Evolutionary conservation across 345 rosid genomes (phyloP).

Genomic region (Gossypium herbaceum): DNA sequence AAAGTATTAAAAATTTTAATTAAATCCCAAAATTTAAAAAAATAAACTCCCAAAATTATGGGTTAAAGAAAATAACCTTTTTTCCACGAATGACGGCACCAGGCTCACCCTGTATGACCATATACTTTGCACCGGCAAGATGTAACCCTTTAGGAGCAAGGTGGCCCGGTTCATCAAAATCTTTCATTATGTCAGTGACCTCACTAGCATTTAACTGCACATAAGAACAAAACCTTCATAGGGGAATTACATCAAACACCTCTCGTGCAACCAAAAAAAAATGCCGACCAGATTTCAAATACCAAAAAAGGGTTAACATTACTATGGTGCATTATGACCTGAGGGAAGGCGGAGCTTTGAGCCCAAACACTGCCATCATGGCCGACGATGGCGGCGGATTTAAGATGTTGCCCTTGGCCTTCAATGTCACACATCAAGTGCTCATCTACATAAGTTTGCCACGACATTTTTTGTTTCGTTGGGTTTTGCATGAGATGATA

Average conservation of each 20-base stretch:
- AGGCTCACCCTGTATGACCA: conserved; percentile 86
- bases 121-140: conserved; percentile 63
- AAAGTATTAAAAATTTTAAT: no score
- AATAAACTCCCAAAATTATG: no score
- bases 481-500: neutral
- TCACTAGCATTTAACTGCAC: conserved; percentile 59
- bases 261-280: neutral
- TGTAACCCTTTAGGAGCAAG: conserved; percentile 74
- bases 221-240: neutral
- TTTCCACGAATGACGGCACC: conserved; percentile 83
- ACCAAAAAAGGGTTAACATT: no score
- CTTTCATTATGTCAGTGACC: conserved; percentile 49
- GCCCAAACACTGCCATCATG: conserved; percentile 86
- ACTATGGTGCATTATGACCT: conserved; percentile 23
- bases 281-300: neutral
- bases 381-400: conserved; percentile 72
- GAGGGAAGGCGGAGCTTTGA: conserved; percentile 65
- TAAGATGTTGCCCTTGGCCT: conserved; percentile 52
- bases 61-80: conserved; percentile 42
- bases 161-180: conserved; percentile 77
- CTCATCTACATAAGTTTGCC: conserved; percentile 85
- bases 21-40: no score
- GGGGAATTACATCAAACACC: neutral
- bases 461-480: conserved; percentile 49
- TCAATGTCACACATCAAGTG: conserved; percentile 87